phyloP scores from a whole-genome alignment of 441 rosid species.

The Macaranga tanarius region DNA sequence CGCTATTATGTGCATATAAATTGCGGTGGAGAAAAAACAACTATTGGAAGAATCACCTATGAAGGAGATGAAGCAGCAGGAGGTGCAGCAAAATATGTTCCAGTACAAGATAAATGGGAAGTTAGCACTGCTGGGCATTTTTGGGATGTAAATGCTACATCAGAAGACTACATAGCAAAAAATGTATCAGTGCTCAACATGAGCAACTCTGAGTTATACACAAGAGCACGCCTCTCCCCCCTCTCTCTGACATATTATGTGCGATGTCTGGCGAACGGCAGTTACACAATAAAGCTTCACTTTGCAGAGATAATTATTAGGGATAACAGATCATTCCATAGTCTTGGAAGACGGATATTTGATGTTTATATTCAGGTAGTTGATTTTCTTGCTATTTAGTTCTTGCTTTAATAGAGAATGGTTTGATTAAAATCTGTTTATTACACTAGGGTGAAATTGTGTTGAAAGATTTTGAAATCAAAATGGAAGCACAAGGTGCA shows the following conservation, averaged over 20 bases:
- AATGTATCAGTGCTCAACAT: conserved; percentile 29
- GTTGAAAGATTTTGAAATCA: conserved; percentile 29
- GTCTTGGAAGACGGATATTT: conserved; percentile 32
- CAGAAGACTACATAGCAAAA: conserved; percentile 25
- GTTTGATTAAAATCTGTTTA: neutral
- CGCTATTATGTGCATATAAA: conserved; percentile 35
- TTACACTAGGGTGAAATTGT: conserved; percentile 24
- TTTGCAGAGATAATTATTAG: conserved; percentile 29
- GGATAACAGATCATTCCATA: conserved; percentile 20
- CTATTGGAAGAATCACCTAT: conserved; percentile 25
- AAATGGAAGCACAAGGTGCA: conserved; percentile 24
- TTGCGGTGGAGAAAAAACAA: conserved; percentile 33
- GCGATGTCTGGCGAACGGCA: conserved; percentile 29
- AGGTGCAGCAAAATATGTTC: conserved; percentile 40
- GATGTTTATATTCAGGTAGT: conserved; percentile 35
- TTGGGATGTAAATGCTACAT: conserved; percentile 29
- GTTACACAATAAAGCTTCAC: conserved; percentile 33
- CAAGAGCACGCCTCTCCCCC: conserved; percentile 26
- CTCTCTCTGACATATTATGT: conserved; percentile 28
- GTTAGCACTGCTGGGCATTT: conserved; percentile 49
- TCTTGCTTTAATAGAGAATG: neutral
- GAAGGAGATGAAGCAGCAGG: conserved; percentile 40
- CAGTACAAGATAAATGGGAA: conserved; percentile 37
- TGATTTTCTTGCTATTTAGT: neutral
- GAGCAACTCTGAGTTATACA: conserved; percentile 25